Conservation (phyloP, 352 stramenopile species). For the Pythium aristosporum region DNA sequence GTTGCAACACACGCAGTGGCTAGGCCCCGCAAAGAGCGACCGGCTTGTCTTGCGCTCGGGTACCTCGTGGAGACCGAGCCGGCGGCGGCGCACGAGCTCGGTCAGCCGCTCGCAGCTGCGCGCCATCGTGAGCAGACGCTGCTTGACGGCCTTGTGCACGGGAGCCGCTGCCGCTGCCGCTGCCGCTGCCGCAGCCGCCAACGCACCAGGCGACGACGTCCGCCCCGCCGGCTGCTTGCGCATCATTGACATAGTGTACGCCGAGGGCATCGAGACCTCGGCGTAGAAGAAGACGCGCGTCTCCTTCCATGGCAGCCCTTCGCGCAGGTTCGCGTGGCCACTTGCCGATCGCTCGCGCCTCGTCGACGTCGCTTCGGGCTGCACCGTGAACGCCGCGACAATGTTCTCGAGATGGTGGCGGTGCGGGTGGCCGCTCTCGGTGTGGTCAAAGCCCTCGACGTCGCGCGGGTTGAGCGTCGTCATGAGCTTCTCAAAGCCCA, state of each 20-base stretch:
- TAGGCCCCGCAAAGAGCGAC: slow-evolving; percentile 38
- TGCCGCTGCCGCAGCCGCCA: neutral
- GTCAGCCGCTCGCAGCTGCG: slow-evolving; percentile 33
- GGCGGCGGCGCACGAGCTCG: slow-evolving; percentile 53
- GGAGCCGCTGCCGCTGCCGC: neutral
- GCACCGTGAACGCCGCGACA: slow-evolving; percentile 16
- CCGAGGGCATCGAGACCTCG: slow-evolving; percentile 9
- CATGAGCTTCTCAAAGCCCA: slow-evolving; percentile 27
- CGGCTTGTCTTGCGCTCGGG: slow-evolving; percentile 29
- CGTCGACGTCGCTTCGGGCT: slow-evolving; percentile 4
- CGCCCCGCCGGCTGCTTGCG: neutral
- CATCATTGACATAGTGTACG: neutral
- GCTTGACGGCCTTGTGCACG: slow-evolving; percentile 22
- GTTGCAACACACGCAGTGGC: slow-evolving; percentile 61
- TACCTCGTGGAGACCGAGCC: slow-evolving; percentile 52
- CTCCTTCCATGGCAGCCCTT: slow-evolving; percentile 15
- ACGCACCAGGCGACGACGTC: neutral
- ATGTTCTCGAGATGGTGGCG: slow-evolving; percentile 25
- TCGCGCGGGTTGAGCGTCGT: slow-evolving; percentile 22
- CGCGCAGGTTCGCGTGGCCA: neutral
- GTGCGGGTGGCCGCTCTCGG: slow-evolving; percentile 14
- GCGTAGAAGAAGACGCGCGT: slow-evolving; percentile 30
- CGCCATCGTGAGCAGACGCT: slow-evolving; percentile 25
- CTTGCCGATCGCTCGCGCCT: slow-evolving; percentile 1
- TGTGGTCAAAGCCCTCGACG: slow-evolving; percentile 8